A percentile compares a stretch with the other conserved stretches of the same genome.
Evolutionary conservation across 2,329 filamentous ascomycete genomes (phyloP).

Genomic region (Teratosphaeria gauchensis): DNA sequence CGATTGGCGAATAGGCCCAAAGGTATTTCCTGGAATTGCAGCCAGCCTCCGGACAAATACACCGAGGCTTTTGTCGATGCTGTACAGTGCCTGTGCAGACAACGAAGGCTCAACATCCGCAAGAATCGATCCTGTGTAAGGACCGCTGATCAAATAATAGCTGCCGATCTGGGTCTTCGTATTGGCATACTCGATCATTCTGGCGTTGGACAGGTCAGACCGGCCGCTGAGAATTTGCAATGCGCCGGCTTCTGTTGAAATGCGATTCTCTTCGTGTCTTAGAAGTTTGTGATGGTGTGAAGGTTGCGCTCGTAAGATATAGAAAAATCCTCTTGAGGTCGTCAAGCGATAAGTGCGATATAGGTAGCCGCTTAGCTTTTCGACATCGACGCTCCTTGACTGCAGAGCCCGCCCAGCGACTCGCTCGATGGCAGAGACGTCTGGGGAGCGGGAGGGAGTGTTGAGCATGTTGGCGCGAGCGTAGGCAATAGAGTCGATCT

Average conservation of each 20-base stretch:
- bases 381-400: constrained; percentile 16
- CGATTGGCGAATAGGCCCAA: constrained; percentile 36
- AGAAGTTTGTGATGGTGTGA: constrained; percentile 29
- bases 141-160: constrained; percentile 20
- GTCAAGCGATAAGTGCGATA: constrained; percentile 35
- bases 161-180: constrained; percentile 11
- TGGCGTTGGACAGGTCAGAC: constrained; percentile 28
- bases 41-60: constrained; percentile 33
- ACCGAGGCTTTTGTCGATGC: constrained; percentile 33
- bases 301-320: constrained; percentile 35
- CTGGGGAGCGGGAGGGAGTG: constrained; percentile 11
- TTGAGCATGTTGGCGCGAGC: constrained; percentile 3
- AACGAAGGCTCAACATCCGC: constrained; percentile 22
- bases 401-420: constrained; percentile 17
- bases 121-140: constrained; percentile 18
- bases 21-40: constrained; percentile 37
- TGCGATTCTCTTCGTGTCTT: constrained; percentile 32
- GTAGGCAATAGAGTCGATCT: background rate
- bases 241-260: constrained; percentile 31
- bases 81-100: constrained; percentile 25
- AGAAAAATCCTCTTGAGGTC: constrained; percentile 28
- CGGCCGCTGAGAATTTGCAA: constrained; percentile 30
- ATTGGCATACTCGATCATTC: constrained; percentile 28
- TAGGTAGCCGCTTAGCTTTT: constrained; percentile 20
- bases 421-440: constrained; percentile 16